Evolutionary conservation across 306 rosid species (phyloP).

Genomic region (Citrullus colocynthis): DNA sequence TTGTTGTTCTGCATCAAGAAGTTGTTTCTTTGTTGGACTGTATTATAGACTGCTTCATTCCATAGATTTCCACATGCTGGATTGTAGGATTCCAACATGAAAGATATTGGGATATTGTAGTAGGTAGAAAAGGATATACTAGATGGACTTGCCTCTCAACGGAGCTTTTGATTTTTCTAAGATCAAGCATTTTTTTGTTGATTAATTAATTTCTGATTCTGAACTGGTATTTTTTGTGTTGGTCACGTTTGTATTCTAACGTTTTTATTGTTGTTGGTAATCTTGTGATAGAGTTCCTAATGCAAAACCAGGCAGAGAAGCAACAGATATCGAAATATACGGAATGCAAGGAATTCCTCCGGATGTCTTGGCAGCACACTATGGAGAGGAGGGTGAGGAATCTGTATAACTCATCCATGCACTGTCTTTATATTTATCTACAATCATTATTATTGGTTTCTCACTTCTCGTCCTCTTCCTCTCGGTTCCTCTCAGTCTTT

Average conservation of each 20-base stretch:
- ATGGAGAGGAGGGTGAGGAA: conserved; percentile 79
- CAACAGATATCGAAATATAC: conserved; percentile 91
- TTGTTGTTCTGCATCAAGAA: not conserved
- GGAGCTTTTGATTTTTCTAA: not conserved
- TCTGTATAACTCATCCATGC: not conserved
- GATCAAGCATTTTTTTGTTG: not conserved
- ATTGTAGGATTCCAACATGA: not conserved
- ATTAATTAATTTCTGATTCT: not conserved
- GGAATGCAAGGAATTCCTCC: conserved; percentile 99
- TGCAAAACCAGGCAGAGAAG: conserved; percentile 82
- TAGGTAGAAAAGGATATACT: not conserved
- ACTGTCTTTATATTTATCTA: not conserved
- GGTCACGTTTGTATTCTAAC: not conserved
- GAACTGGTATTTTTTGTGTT: not conserved
- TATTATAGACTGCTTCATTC: not conserved
- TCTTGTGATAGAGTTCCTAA: conserved; percentile 66
- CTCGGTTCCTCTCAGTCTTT: not conserved
- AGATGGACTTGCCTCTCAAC: not conserved
- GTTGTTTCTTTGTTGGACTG: not conserved
- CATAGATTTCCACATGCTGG: not conserved
- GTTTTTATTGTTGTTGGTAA: not conserved
- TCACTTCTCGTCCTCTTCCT: not conserved
- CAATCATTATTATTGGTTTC: not conserved
- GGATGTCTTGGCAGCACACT: conserved; percentile 81
- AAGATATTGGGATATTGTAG: not conserved